Evolutionary conservation across 441 rosid species (phyloP), one percentile per base, ranked within the genome.

Genomic region (Populus hybrid): DNA sequence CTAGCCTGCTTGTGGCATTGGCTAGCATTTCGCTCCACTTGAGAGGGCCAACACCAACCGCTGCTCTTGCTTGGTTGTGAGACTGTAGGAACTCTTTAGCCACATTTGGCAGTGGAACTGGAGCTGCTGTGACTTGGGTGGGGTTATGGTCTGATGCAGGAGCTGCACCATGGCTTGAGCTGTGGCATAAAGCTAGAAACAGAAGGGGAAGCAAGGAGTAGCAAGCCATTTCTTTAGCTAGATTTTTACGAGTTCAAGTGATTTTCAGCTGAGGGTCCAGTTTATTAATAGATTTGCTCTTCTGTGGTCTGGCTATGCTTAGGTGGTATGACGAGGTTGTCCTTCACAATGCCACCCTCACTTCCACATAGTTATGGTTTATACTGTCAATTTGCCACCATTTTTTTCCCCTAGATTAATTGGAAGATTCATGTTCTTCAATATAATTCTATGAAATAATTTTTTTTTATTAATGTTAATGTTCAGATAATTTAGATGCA

Each of bases 31-130:
- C 83, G 78, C 91, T 91, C 98, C 97, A 94, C 46, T 67, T 83
- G 28, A 94, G 86, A 8, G 92, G 90, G 14, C 81, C 65, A n/a
- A 92, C 91, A 14, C 91, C 88, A 0, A 94, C 93, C 32, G 78
- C 83, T 4, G 92, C 85, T 81, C 98, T 87, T 11, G 97, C 97
- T 46, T 80, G 87, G 88, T 92, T 91, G 88, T 92, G 98, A 12
- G 90, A 84, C 5, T 86, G 86, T 23, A 88, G 83, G 84, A 86
- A 92, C 67, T 88, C 93, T 64, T 75, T 81, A 53, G 89, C 88
- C 16, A 5, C 57, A 46, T 14, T 46, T 46, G 57, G 16, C 16
- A 46, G 57, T 46, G 57, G 57, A 12, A 46, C 5, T 46, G 57
- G 57, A 4, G 85, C 80, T 0, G 69, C 68, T 46, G 57, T 46